Evolutionary conservation across 2,329 filamentous ascomycete species (phyloP).

Genomic region (Volutella citrinella): DNA sequence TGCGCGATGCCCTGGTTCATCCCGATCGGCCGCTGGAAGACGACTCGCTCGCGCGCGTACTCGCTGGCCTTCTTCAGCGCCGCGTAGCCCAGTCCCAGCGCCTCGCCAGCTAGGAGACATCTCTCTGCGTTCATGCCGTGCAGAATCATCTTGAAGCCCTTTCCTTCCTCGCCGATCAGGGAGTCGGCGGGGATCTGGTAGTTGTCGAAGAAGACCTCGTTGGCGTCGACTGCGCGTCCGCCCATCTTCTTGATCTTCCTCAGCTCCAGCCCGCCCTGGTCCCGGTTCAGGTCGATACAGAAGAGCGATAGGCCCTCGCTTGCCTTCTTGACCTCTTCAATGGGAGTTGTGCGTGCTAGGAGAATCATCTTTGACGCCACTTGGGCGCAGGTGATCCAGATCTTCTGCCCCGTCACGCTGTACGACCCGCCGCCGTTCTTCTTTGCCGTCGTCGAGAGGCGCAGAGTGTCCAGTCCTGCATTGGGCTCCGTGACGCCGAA

Average conservation of each 20-base stretch:
- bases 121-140: slow-evolving; percentile 80
- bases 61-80: slow-evolving; percentile 59
- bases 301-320: slow-evolving; percentile 78
- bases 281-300: slow-evolving; percentile 71
- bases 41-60: slow-evolving; percentile 65
- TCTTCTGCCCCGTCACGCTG: slow-evolving; percentile 73
- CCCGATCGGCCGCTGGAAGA: slow-evolving; percentile 64
- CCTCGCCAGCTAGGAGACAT: slow-evolving; percentile 74
- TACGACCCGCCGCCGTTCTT: slow-evolving; percentile 57
- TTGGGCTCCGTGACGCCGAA: slow-evolving; percentile 87
- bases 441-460: slow-evolving; percentile 62
- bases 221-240: slow-evolving; percentile 76
- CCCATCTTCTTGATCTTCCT: slow-evolving; percentile 83
- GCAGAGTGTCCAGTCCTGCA: slow-evolving; percentile 74
- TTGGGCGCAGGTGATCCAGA: slow-evolving; percentile 86
- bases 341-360: slow-evolving; percentile 69
- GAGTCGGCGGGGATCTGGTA: slow-evolving; percentile 64
- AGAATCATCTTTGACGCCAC: slow-evolving; percentile 82
- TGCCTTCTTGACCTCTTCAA: slow-evolving; percentile 64
- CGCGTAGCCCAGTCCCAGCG: slow-evolving; percentile 75
- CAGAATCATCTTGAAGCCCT: slow-evolving; percentile 76
- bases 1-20: slow-evolving; percentile 65
- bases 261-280: slow-evolving; percentile 59
- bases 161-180: slow-evolving; percentile 68
- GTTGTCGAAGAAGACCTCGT: slow-evolving; percentile 84